These are phyloP conservation scores for Amanita phalloides DNA, from an alignment of 768 basidiomycete genomes.

Conservation along the genomic window DNA sequence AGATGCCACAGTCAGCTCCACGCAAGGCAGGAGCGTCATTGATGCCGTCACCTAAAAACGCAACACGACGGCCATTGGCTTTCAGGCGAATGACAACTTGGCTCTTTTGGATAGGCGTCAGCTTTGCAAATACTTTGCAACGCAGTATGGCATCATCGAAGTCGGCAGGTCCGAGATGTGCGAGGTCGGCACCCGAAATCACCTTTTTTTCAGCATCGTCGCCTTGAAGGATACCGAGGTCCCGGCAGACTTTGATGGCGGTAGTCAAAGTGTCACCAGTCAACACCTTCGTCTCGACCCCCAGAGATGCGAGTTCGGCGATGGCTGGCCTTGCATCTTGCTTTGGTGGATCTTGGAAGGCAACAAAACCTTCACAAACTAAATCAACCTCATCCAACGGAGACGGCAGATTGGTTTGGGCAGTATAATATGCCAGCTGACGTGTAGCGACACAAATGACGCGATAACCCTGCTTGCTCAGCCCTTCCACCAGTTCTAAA, in stretches of 20 bases:
- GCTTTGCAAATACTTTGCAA: conserved; percentile 5
- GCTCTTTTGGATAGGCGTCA: conserved; percentile 6
- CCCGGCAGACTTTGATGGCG: conserved; percentile 25
- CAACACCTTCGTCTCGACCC: conserved; percentile 16
- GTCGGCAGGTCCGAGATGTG: conserved; percentile 9
- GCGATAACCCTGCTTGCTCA: neutral
- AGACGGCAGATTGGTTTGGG: neutral
- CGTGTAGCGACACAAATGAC: conserved; percentile 1
- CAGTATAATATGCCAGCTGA: neutral
- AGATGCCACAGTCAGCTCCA: conserved; percentile 10
- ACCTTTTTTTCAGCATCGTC: neutral
- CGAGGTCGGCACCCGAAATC: conserved; percentile 11
- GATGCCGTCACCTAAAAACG: conserved; percentile 1
- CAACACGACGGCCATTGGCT: conserved; percentile 2
- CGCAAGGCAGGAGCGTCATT: conserved; percentile 4
- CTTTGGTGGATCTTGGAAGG: conserved; percentile 1
- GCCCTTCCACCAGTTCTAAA: neutral
- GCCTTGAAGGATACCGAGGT: conserved; percentile 19
- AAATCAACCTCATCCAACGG: conserved; percentile 1
- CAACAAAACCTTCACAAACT: neutral
- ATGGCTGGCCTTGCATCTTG: neutral
- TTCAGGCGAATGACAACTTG: conserved; percentile 3
- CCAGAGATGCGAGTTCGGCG: neutral
- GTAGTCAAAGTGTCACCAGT: conserved; percentile 23
- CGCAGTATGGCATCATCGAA: neutral